A percentile compares a stretch with the other conserved stretches of the same genome.
These are phyloP conservation scores for Dissoconium aciculare DNA, from an alignment of 2,329 filamentous ascomycete species.

Conservation along the genomic window DNA sequence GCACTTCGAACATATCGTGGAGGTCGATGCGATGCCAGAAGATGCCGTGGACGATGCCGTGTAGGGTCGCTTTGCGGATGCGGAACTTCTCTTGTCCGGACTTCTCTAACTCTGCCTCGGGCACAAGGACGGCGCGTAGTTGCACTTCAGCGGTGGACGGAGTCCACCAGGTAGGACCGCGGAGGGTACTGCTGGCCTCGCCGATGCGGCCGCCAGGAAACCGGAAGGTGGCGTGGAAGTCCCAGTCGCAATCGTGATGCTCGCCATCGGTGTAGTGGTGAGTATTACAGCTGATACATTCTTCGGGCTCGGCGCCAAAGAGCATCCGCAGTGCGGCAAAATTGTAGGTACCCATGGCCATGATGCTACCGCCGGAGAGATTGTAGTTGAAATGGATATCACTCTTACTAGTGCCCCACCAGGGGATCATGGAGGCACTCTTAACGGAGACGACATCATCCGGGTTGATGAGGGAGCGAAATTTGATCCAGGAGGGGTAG, in stretches of 20 bases:
- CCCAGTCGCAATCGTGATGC: not conserved
- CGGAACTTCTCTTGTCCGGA: conserved; percentile 1
- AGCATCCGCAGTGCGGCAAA: not conserved
- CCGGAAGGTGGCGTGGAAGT: not conserved
- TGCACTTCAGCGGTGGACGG: not conserved
- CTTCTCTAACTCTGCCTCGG: not conserved
- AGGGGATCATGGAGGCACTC: not conserved
- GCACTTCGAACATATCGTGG: not conserved
- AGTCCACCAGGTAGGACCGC: not conserved
- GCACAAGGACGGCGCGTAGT: not conserved
- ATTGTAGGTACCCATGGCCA: conserved; percentile 2
- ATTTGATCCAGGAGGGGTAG: conserved; percentile 1
- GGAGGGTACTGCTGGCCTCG: not conserved
- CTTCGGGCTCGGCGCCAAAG: conserved; percentile 1
- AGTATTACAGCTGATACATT: not conserved
- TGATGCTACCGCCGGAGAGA: conserved; percentile 1
- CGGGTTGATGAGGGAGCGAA: not conserved
- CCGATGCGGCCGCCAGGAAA: not conserved
- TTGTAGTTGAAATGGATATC: conserved; percentile 2
- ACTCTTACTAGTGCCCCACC: conserved; percentile 1
- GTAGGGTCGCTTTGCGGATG: not conserved
- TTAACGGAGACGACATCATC: not conserved
- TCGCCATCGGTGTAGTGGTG: not conserved
- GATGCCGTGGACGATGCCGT: not conserved
- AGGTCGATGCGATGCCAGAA: conserved; percentile 1